Conservation (phyloP, 495 filamentous ascomycete species). For the Lophiostoma macrostomum region DNA sequence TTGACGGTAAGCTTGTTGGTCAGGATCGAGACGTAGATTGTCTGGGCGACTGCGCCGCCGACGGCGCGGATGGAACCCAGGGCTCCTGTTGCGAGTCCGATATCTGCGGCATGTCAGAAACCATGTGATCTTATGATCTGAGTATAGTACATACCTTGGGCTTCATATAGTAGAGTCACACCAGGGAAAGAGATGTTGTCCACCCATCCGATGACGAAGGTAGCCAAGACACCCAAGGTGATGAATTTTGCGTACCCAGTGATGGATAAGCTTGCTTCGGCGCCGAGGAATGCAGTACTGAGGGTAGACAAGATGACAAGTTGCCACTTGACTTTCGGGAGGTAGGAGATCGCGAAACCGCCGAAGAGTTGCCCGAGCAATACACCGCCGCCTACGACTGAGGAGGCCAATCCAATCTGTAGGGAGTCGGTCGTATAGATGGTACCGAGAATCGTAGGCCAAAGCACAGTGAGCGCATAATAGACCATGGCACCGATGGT, state of each 20-base stretch:
- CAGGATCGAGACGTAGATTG: slow-evolving; percentile 51
- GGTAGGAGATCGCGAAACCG: slow-evolving; percentile 32
- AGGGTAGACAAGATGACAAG: slow-evolving; percentile 29
- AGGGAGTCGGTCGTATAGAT: slow-evolving; percentile 33
- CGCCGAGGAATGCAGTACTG: slow-evolving; percentile 28
- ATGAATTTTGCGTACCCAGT: slow-evolving; percentile 21
- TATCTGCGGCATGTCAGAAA: too few species aligned
- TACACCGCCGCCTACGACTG: slow-evolving; percentile 33
- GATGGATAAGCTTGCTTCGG: slow-evolving; percentile 16
- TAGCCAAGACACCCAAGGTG: slow-evolving; percentile 31
- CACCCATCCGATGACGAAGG: slow-evolving; percentile 36
- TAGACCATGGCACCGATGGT: slow-evolving; percentile 39
- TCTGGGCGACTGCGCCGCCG: slow-evolving; percentile 37
- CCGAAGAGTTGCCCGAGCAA: slow-evolving; percentile 35
- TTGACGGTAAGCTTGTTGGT: slow-evolving; percentile 43
- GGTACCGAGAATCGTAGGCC: slow-evolving; percentile 34
- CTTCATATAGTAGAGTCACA: slow-evolving; percentile 32
- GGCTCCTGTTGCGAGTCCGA: slow-evolving; percentile 50
- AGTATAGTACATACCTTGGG: too few species aligned
- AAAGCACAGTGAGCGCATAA: slow-evolving; percentile 39
- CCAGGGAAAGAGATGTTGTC: slow-evolving; percentile 36
- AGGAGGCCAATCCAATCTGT: slow-evolving; percentile 30
- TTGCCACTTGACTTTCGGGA: slow-evolving; percentile 34
- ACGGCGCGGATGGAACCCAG: slow-evolving; percentile 40
- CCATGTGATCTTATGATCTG: too few species aligned